These are phyloP conservation scores for Chaetothyriales sp. DNA, from an alignment of 2,329 filamentous ascomycete species.

Conservation along the genomic window DNA sequence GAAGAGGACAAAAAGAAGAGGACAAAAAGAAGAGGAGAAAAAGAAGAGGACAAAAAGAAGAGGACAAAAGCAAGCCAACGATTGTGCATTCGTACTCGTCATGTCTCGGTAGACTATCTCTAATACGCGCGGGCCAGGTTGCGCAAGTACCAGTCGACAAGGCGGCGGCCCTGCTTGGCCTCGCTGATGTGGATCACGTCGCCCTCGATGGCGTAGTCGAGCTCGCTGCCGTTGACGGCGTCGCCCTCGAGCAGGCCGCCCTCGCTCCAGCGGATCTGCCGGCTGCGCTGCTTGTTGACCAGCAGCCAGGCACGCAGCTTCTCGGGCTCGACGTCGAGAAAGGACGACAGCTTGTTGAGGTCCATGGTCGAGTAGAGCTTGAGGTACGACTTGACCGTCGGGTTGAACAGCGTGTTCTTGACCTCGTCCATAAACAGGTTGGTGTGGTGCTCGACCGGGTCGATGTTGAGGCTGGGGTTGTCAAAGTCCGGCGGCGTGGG, in stretches of 20 bases:
- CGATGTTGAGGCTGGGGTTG: slow-evolving; percentile 86
- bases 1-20: too few relatives aligned
- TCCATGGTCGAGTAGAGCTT: slow-evolving; percentile 99
- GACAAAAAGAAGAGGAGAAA: too few relatives aligned
- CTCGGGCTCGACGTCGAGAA: slow-evolving; percentile 94
- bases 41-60: neutral
- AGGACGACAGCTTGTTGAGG: slow-evolving; percentile 90
- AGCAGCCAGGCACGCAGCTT: slow-evolving; percentile 86
- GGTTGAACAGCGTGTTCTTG: slow-evolving; percentile 94
- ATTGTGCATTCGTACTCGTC: neutral
- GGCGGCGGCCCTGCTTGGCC: slow-evolving; percentile 90
- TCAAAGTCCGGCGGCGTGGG: slow-evolving; percentile 96
- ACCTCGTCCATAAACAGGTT: slow-evolving; percentile 99
- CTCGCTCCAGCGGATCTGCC: slow-evolving; percentile 89
- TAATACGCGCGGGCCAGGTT: slow-evolving; percentile 94
- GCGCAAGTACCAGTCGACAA: slow-evolving; percentile 97
- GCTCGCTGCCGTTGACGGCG: slow-evolving; percentile 79
- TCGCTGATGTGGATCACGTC: slow-evolving; percentile 98
- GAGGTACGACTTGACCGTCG: slow-evolving; percentile 94
- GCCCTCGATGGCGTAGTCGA: slow-evolving; percentile 93
- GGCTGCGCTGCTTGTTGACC: slow-evolving; percentile 96
- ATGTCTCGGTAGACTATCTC: slow-evolving; percentile 1
- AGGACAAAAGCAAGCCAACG: neutral
- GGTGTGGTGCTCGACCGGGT: slow-evolving; percentile 94
- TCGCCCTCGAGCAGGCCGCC: slow-evolving; percentile 85